Evolutionary conservation across 1,284 basidiomycete genomes (phyloP).

Genomic region (Apiotrichum gracile): DNA sequence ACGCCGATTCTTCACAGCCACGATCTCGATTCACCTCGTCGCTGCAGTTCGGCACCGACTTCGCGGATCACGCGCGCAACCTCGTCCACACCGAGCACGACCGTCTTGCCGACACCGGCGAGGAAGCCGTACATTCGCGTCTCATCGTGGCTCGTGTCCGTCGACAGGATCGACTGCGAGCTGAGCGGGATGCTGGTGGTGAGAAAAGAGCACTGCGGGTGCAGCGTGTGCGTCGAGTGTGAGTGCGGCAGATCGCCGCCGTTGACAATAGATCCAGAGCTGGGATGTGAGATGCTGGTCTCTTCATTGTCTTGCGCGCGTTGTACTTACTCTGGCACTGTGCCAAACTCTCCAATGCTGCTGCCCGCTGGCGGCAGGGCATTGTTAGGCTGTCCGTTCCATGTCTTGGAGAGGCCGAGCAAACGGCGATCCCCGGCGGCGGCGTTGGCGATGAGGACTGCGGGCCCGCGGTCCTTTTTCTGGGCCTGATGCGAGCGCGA

Average conservation of each 20-base stretch:
- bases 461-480: constrained; percentile 17
- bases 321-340: constrained; percentile 11
- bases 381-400: constrained; percentile 1
- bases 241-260: not conserved
- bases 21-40: constrained; percentile 49
- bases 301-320: too few species aligned
- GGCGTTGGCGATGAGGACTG: constrained; percentile 11
- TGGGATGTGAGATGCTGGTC: not conserved
- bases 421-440: constrained; percentile 7
- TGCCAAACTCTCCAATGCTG: constrained; percentile 18
- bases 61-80: constrained; percentile 63
- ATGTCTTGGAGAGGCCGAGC: constrained; percentile 17
- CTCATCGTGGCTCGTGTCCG: constrained; percentile 28
- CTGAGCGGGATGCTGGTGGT: constrained; percentile 25
- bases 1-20: not conserved
- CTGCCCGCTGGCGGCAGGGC: not conserved
- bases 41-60: constrained; percentile 63
- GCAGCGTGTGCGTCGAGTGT: constrained; percentile 16
- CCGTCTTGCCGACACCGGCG: constrained; percentile 26
- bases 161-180: constrained; percentile 23
- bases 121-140: constrained; percentile 34
- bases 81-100: constrained; percentile 65
- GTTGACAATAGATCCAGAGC: not conserved
- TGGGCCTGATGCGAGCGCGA: constrained; percentile 16
- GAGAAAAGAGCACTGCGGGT: constrained; percentile 31